Evolutionary conservation across 78 protist genomes (phyloP).

Genomic region (Tieghemostelium lacteum): DNA sequence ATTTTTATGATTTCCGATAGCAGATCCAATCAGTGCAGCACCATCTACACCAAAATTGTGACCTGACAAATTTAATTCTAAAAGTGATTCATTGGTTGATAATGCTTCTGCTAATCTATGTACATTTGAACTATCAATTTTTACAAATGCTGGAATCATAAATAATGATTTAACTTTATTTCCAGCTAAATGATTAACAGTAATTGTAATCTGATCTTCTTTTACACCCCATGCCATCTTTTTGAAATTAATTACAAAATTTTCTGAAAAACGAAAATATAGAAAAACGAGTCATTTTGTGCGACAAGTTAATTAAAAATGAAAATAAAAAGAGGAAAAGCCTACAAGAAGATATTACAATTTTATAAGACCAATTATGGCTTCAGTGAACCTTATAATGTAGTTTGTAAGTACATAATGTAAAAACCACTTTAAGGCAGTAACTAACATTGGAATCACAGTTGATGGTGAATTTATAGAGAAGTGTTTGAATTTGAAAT

Average conservation of each 20-base stretch:
- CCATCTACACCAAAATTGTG: slow-evolving; percentile 42
- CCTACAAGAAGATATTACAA: slow-evolving; percentile 32
- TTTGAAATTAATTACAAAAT: background rate
- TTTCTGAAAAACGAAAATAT: too few species aligned
- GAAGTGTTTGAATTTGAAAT: slow-evolving; percentile 14
- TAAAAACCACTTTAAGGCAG: background rate
- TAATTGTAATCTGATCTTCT: background rate
- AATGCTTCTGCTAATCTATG: slow-evolving; percentile 5
- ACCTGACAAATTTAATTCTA: slow-evolving; percentile 19
- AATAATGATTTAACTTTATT: slow-evolving; percentile 45
- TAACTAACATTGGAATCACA: background rate
- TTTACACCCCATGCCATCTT: slow-evolving; percentile 41
- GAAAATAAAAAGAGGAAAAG: slow-evolving; percentile 41
- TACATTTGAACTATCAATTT: background rate
- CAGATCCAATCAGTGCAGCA: slow-evolving; percentile 12
- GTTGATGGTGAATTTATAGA: slow-evolving; percentile 46
- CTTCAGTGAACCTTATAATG: slow-evolving; percentile 43
- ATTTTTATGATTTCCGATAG: slow-evolving; percentile 8
- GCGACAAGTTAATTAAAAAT: too few species aligned
- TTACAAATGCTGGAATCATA: slow-evolving; percentile 37
- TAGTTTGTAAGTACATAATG: slow-evolving; percentile 11
- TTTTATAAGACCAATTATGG: slow-evolving; percentile 46
- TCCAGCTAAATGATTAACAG: slow-evolving; percentile 5
- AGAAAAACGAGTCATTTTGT: background rate
- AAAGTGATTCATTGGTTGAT: slow-evolving; percentile 8